Evolutionary conservation across 352 stramenopile genomes (phyloP).

Genomic region (Globisporangium solare): DNA sequence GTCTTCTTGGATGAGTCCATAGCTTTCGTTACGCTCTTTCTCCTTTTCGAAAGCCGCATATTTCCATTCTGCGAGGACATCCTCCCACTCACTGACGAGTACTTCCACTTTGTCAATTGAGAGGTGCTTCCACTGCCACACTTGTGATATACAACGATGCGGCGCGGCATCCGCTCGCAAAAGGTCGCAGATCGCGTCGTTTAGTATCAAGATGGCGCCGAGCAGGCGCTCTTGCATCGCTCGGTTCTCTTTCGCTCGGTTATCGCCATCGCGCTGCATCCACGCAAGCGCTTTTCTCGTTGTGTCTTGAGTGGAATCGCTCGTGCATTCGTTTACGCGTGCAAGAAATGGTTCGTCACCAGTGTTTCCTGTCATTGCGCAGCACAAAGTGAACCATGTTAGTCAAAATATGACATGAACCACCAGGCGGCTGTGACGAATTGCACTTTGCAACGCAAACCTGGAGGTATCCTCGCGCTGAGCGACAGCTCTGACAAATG

Average conservation of each 20-base stretch:
- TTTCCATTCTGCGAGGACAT: constrained; percentile 29
- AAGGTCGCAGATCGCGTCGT: constrained; percentile 21
- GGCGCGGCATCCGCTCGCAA: neutral
- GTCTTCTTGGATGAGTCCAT: constrained; percentile 24
- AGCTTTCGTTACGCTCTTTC: constrained; percentile 14
- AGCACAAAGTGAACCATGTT: neutral
- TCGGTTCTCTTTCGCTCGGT: constrained; percentile 27
- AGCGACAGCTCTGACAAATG: constrained; percentile 13
- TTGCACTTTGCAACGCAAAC: neutral
- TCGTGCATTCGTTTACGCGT: neutral
- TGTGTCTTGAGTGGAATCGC: constrained; percentile 16
- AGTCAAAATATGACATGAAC: neutral
- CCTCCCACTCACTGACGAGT: constrained; percentile 26
- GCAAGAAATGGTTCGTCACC: too few species aligned
- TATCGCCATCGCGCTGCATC: constrained; percentile 43
- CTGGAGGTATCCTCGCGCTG: constrained; percentile 8
- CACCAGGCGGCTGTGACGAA: neutral
- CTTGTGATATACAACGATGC: neutral
- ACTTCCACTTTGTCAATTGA: constrained; percentile 16
- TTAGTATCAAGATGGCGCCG: constrained; percentile 23
- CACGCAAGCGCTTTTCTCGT: constrained; percentile 28
- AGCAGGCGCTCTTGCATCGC: constrained; percentile 20
- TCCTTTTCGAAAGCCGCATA: constrained; percentile 17
- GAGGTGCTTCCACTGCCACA: constrained; percentile 5
- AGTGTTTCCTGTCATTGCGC: too few species aligned